phyloP scores from a whole-genome alignment of 768 basidiomycete genomes.

The Pisolithus sp. region DNA sequence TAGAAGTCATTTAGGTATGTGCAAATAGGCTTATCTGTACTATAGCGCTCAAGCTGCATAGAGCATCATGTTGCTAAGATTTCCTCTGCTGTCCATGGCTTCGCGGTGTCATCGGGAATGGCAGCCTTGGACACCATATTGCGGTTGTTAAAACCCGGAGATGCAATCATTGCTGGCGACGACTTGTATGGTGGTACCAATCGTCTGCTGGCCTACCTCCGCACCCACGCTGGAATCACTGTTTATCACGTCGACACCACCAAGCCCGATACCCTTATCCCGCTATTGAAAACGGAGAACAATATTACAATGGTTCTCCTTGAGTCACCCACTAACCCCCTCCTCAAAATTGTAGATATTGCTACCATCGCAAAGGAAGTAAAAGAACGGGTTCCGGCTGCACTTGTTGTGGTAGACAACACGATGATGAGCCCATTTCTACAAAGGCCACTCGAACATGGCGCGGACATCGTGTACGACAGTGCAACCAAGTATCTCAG shows the following conservation, averaged over 20 bases:
- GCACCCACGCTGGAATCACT: conserved; percentile 77
- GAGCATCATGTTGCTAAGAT: conserved; percentile 98
- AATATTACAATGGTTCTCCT: conserved; percentile 94
- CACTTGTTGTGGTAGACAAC: conserved; percentile 88
- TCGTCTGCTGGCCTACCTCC: conserved; percentile 85
- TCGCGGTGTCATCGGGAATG: conserved; percentile 96
- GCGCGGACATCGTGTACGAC: conserved; percentile 96
- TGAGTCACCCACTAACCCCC: conserved; percentile 95
- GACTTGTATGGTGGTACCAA: conserved; percentile 98
- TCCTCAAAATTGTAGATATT: conserved; percentile 91
- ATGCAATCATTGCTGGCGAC: conserved; percentile 93
- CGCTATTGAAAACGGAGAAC: conserved; percentile 51
- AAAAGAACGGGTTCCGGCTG: conserved; percentile 74
- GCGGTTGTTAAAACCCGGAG: conserved; percentile 90
- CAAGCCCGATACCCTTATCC: conserved; percentile 52
- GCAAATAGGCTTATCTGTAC: neutral
- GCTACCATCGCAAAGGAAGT: conserved; percentile 77
- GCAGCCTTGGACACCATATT: conserved; percentile 94
- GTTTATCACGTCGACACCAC: conserved; percentile 96
- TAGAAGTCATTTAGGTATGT: conserved; percentile 83
- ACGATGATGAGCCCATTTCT: conserved; percentile 99
- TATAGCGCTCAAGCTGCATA: conserved; percentile 26
- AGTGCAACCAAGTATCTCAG: conserved; percentile 97
- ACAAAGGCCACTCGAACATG: conserved; percentile 90
- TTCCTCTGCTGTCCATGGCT: conserved; percentile 84